Base-by-base conservation (phyloP, 2,329 filamentous ascomycete genomes). In the Graphilbum fragrans region DNA sequence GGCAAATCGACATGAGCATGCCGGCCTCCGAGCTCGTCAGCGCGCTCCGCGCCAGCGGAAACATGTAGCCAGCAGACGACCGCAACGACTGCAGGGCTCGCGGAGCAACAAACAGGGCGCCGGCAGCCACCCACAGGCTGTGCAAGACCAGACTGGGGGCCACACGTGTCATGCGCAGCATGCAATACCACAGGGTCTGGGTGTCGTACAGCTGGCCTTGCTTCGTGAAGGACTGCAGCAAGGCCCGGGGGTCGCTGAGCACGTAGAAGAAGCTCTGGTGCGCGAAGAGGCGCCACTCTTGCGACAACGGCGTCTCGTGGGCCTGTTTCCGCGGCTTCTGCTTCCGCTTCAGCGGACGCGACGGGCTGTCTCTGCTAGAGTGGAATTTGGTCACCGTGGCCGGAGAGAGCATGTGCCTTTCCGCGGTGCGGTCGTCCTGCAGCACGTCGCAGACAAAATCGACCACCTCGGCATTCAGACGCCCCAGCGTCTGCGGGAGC, bases 211-310 rank as follows among this genome's bases (percentile, higher is more conserved):
- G 54, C 35, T 67, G 64, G 11, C 65, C 67, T 11, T 70, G 61
- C 35, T 59, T 56, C 2, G 68, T 70, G 47, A 83, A 82, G 1
- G 77, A 80, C 31, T 58, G 59, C 22, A 80, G 57, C 9, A 76
- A 57, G 5, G 69, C 62, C 14, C 63, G 62, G 1, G 76, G 72
- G 38, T 75, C 67, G 48, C 74, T 76, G 37, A 83, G 62, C 7
- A 79, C 69, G 49, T 72, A 72, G 53, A 81, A 82, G 7, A 82
- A 59, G 38, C 72, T 75, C 51, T 82, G 79, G 47, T 80, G 71
- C 25, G 73, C 66, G 50, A 82, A 82, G 1, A 65, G 53, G 47
- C 68, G 72, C 73, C 77, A 82, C 44, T 74, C 63, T 12, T 60
- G 53, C 50, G 2, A 55, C 49, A 3, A 58, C 46, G 4, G 19